Evolutionary conservation across 2,329 filamentous ascomycete genomes (phyloP).

Genomic region (Aspergillus niger): DNA sequence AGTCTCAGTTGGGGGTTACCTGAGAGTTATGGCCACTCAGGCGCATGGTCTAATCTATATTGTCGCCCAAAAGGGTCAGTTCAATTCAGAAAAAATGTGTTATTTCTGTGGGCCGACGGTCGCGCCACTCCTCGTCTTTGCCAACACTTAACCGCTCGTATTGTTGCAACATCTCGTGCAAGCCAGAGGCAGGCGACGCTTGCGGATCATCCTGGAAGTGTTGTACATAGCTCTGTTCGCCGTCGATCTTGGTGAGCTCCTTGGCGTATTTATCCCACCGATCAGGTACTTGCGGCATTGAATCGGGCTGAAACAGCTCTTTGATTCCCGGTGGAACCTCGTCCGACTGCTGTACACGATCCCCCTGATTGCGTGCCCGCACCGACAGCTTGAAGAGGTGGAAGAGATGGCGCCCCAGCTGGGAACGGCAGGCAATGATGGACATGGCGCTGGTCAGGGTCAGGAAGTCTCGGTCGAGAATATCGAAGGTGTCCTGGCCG

Average conservation of each 20-base stretch:
- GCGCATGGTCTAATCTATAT: no score
- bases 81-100: not conserved
- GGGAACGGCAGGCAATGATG: conserved; percentile 27
- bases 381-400: conserved; percentile 31
- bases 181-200: conserved; percentile 9
- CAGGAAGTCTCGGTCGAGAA: conserved; percentile 30
- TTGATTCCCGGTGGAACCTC: conserved; percentile 20
- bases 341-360: conserved; percentile 11
- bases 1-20: not conserved
- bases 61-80: no score
- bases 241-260: conserved; percentile 16
- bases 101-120: not conserved
- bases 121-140: conserved; percentile 10
- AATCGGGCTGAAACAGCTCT: conserved; percentile 18
- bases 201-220: not conserved
- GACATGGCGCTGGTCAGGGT: conserved; percentile 27
- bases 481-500: conserved; percentile 23
- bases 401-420: conserved; percentile 26
- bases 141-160: conserved; percentile 29
- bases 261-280: conserved; percentile 17
- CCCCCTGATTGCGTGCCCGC: conserved; percentile 19
- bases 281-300: not conserved
- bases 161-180: conserved; percentile 27
- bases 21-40: not conserved
- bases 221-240: conserved; percentile 8